These are phyloP conservation scores for Penicillium nordicum DNA, from an alignment of 2,329 filamentous ascomycete species.

Conservation along the genomic window DNA sequence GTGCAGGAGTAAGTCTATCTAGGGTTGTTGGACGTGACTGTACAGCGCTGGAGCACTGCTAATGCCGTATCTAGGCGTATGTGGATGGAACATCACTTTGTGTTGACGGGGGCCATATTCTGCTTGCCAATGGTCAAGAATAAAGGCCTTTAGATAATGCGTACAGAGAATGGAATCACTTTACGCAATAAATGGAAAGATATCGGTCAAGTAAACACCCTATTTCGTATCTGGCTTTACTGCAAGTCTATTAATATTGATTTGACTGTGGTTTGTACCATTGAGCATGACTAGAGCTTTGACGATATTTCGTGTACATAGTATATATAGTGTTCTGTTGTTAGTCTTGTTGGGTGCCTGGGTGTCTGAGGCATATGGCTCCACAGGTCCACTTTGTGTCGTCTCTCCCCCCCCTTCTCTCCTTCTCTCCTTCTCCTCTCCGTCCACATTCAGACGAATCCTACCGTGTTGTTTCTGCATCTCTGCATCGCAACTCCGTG, in stretches of 20 bases:
- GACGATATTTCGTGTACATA: no score
- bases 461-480: no score
- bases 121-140: slow-evolving; percentile 42
- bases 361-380: no score
- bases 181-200: background rate
- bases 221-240: background rate
- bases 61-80: slow-evolving; percentile 30
- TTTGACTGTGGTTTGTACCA: background rate
- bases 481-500: no score
- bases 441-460: no score
- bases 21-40: rapidly evolving
- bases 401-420: no score
- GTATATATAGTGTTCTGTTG: no score
- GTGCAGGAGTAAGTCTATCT: slow-evolving; percentile 37
- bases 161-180: background rate
- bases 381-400: no score
- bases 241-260: background rate
- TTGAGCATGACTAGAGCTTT: no score
- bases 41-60: background rate
- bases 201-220: background rate
- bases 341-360: no score
- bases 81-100: slow-evolving; percentile 41
- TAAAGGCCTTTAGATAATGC: slow-evolving; percentile 2
- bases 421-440: no score
- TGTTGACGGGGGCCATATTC: slow-evolving; percentile 41